Base-by-base conservation (phyloP, 2,329 filamentous ascomycete species). In the Geosmithia putterillii region DNA sequence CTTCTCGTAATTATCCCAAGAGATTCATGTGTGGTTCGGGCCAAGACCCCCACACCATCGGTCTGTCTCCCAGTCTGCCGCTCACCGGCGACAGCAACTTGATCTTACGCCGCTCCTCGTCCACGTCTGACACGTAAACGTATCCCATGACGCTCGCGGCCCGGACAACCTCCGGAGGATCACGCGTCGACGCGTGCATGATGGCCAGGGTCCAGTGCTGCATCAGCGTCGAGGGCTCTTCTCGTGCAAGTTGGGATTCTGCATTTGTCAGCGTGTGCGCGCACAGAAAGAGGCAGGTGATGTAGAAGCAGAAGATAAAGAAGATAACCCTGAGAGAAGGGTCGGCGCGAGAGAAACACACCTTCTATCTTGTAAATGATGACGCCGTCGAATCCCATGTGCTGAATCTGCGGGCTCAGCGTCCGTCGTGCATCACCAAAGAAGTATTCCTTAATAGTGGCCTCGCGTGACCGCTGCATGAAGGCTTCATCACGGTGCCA, bases 81-180 rank as follows among this genome's bases (percentile, higher is more conserved):
- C 84, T 85, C 47, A 95, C 79, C 2, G 92, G 92, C 17, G 86
- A 81, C 46, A 98, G 66, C 18, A 96, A 70, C 55, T 86, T 83
- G 25, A 95, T 70, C 58, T 85, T 84, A 51, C 79, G 79, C 60
- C 84, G 84, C 52, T 83, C 81, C 56, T 86, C 84, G 55, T 98
- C 89, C 4, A 96, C 86, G 48, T 95, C 86, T 1, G 86, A 83
- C 15, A 96, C 84, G 55, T 95, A 95, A 23, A 95, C 74, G 56
- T 94, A 98, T 0, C 92, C 92, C 74, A 94, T 83, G 23, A 96
- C 81, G 44, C 82, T 83, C 7, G 88, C 80, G 52, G 89, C 83
- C 12, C 86, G 76, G 38, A 96, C 80, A 1, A 77, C 74, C 40
- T 86, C 79, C 7, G 83, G 74, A 1, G 74, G 66, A 47, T 92